Conservation (phyloP, 2,329 filamentous ascomycete species). For the Pleurostoma richardsiae region DNA sequence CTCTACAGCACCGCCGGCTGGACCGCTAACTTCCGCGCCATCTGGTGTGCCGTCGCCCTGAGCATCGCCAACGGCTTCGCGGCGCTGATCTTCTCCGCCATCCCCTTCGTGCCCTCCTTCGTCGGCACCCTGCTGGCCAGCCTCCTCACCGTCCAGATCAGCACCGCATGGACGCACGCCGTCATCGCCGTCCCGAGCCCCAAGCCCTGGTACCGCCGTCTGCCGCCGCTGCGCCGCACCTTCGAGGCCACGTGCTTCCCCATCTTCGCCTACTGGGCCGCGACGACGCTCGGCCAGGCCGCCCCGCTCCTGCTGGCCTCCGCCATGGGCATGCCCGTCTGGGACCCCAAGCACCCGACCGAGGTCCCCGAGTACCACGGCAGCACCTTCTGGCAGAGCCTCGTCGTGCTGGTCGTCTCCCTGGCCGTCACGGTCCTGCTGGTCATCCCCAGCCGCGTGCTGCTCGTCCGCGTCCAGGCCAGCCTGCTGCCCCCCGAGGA, state of each 20-base stretch:
- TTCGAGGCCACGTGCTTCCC: conserved; percentile 67
- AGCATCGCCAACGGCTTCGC: conserved; percentile 26
- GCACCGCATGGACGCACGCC: conserved; percentile 79
- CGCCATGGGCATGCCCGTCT: conserved; percentile 39
- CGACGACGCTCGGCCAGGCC: conserved; percentile 42
- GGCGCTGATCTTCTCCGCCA: conserved; percentile 35
- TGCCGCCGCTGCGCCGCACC: conserved; percentile 59
- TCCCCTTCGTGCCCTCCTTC: conserved; percentile 32
- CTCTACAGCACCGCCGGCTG: conserved; percentile 61
- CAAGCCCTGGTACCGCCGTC: conserved; percentile 62
- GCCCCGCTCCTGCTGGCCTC: conserved; percentile 42
- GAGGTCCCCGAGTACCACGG: conserved; percentile 29
- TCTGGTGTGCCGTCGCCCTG: conserved; percentile 43
- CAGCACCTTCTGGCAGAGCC: conserved; percentile 37
- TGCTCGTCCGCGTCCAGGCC: conserved; percentile 79
- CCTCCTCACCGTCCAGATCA: conserved; percentile 61
- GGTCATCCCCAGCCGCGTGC: conserved; percentile 70
- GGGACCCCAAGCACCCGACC: conserved; percentile 28
- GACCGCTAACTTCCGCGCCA: conserved; percentile 64
- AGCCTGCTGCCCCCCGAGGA: conserved; percentile 77
- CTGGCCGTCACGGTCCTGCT: conserved; percentile 54
- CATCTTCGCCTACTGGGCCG: conserved; percentile 56
- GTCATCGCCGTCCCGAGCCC: conserved; percentile 68
- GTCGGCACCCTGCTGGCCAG: conserved; percentile 52
- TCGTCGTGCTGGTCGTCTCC: conserved; percentile 38